A percentile compares a stretch with the other conserved stretches of the same genome.
Conservation (phyloP, 2,329 filamentous ascomycete species). For the Paramyrothecium roridum region DNA sequence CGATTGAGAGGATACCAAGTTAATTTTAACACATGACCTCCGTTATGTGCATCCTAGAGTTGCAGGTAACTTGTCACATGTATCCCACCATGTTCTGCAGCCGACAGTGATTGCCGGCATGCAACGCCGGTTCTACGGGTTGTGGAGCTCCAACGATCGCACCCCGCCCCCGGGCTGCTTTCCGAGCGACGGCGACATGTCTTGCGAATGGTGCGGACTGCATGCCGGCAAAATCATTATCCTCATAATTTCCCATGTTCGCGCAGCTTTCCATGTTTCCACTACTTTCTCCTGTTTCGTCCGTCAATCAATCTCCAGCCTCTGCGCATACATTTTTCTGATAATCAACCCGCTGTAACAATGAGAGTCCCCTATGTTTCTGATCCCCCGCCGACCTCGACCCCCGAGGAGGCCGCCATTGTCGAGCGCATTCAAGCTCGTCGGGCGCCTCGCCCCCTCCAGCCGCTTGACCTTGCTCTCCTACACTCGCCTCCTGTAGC, state of each 20-base stretch:
- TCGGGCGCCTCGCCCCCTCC: conserved; percentile 66
- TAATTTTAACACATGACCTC: too few species aligned
- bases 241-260: too few species aligned
- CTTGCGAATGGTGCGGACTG: too few species aligned
- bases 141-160: conserved; percentile 20
- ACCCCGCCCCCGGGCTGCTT: not conserved
- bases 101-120: conserved; percentile 4
- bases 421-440: conserved; percentile 63
- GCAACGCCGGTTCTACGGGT: conserved; percentile 20
- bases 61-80: too few species aligned
- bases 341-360: not conserved
- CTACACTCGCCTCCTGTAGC: conserved; percentile 72
- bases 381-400: conserved; percentile 43
- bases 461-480: conserved; percentile 71
- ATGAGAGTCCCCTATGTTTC: conserved; percentile 69
- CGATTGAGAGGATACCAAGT: too few species aligned
- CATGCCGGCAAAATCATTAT: too few species aligned
- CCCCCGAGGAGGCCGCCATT: conserved; percentile 50
- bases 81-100: not conserved
- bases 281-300: not conserved
- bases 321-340: conserved; percentile 3
- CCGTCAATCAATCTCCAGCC: not conserved
- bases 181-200: not conserved
- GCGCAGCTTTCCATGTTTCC: not conserved
- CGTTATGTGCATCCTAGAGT: too few species aligned